Conservation (phyloP, 169 alveolate species). For the Plasmodium falciparum region DNA sequence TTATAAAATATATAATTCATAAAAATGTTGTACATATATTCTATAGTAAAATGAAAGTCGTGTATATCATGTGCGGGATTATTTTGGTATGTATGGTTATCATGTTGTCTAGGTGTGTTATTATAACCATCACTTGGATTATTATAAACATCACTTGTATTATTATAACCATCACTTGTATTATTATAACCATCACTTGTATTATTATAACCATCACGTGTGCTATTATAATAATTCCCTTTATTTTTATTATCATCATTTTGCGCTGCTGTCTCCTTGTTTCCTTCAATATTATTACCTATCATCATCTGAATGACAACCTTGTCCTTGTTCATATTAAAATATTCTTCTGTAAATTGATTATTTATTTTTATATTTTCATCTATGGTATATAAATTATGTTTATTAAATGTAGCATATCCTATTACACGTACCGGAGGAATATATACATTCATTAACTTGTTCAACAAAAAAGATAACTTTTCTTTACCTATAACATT, state of each 20-base stretch:
- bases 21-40: constrained; percentile 37
- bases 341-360: too few relatives aligned
- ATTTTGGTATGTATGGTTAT: neutral
- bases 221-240: too few relatives aligned
- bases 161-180: neutral
- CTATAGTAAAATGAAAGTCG: constrained; percentile 33
- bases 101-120: neutral
- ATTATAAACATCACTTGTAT: too few relatives aligned
- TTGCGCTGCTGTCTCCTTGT: neutral
- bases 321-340: too few relatives aligned
- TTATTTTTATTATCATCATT: too few relatives aligned
- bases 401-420: constrained; percentile 20
- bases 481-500: constrained; percentile 20
- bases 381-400: constrained; percentile 9
- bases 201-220: too few relatives aligned
- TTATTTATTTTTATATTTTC: neutral
- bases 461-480: constrained; percentile 25
- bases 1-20: constrained; percentile 19
- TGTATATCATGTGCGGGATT: neutral
- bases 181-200: neutral
- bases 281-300: neutral
- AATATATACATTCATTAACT: constrained; percentile 6
- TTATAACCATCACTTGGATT: too few relatives aligned
- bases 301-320: neutral
- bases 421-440: constrained; percentile 34